phyloP scores from a whole-genome alignment of 2,329 filamentous ascomycete species.

The Apiospora phragmitis region DNA sequence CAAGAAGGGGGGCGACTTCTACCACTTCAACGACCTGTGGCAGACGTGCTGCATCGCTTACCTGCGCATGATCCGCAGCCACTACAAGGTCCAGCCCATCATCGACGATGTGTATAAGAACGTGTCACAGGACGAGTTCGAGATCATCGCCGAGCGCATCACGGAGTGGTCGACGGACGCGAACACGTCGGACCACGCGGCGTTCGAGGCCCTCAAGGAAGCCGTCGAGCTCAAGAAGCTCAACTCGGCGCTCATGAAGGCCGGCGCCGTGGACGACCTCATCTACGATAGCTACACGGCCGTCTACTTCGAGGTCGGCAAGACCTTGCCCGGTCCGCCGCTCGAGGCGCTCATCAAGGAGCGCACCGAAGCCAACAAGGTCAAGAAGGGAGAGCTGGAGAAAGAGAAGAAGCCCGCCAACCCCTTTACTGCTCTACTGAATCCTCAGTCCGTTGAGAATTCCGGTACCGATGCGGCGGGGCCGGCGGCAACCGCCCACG shows the following conservation, averaged over 20 bases:
- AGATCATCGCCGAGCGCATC: constrained; percentile 55
- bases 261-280: constrained; percentile 85
- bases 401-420: constrained; percentile 36
- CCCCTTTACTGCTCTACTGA: constrained; percentile 43
- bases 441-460: constrained; percentile 42
- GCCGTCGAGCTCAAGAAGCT: constrained; percentile 65
- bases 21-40: constrained; percentile 63
- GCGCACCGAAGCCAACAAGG: constrained; percentile 38
- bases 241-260: constrained; percentile 86
- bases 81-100: constrained; percentile 45
- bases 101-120: constrained; percentile 58
- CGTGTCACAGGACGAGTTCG: constrained; percentile 56
- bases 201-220: constrained; percentile 58
- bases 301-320: constrained; percentile 68
- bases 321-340: constrained; percentile 54
- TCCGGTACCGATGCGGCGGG: constrained; percentile 32
- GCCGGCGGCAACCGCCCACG: constrained; percentile 32
- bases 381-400: constrained; percentile 29
- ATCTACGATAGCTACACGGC: constrained; percentile 86
- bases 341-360: constrained; percentile 49
- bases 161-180: constrained; percentile 45
- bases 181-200: constrained; percentile 36
- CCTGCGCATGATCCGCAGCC: constrained; percentile 51
- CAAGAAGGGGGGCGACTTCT: constrained; percentile 76
- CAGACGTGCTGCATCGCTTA: constrained; percentile 56